Base-by-base conservation (phyloP, 164 flowering plant genomes). In the Aristolochia californica region DNA sequence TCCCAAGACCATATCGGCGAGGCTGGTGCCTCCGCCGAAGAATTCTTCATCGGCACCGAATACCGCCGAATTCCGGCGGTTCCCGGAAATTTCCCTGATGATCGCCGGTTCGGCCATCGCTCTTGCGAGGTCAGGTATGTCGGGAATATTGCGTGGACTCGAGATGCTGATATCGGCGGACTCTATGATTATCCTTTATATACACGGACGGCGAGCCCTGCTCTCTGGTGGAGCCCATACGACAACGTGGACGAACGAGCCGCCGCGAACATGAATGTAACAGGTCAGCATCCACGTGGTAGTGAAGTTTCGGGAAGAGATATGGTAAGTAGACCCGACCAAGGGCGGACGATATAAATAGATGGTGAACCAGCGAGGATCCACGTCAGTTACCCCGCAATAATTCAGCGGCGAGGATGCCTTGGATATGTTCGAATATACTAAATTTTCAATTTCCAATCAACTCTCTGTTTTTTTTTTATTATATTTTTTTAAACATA, bases 321-420 rank as follows among this genome's bases (percentile, higher is more conserved):
- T n/a, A n/a, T n/a, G n/a, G n/a, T n/a, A n/a, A n/a, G n/a, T n/a
- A n/a, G 60, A 17, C 38, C 45, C 48, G 7, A 15, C 14, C n/a
- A n/a, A 5, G 13, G 26, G 1, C 16, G 48, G 14, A 9, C 20
- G 21, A 38, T n/a, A n/a, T n/a, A n/a, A n/a, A n/a, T 27, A 55
- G 59, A 60, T 61, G 70, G 59, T 62, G 56, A 62, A 68, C n/a
- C n/a, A n/a, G n/a, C n/a, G n/a, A n/a, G n/a, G 86, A 75, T 85
- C 81, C 94, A 83, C 88, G 83, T 83, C 75, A 76, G 80, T 50
- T 21, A 0, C 10, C 45, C 5, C 4, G 56, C 57, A 65, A 57
- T 38, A 60, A 50, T 60, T 25, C 60, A 20, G 22, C 50, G 18
- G 27, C 15, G 13, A 2, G 43, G 27, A 26, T 54, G 57, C 26